A percentile compares a stretch with the other conserved stretches of the same genome.
Evolutionary conservation across 164 flowering plant genomes (phyloP).

Genomic region (Aristolochia contorta): DNA sequence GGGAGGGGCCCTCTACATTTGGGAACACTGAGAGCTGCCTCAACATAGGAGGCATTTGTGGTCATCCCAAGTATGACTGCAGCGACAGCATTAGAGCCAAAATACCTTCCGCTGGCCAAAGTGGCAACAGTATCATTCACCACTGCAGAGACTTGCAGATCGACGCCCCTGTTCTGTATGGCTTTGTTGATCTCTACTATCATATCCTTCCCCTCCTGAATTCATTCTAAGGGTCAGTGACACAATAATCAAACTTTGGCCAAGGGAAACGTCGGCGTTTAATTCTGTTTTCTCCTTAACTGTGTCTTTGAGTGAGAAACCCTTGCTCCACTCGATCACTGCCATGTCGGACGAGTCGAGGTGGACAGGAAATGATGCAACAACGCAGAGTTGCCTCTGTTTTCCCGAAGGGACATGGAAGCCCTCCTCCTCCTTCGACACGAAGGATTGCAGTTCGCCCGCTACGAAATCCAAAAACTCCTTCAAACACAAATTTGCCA

Average conservation of each 20-base stretch:
- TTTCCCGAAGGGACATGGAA: constrained; percentile 4
- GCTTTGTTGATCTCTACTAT: constrained; percentile 29
- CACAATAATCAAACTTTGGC: no score
- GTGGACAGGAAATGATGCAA: constrained; percentile 34
- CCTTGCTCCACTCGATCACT: constrained; percentile 34
- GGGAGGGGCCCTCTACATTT: constrained; percentile 21
- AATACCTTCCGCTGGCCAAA: constrained; percentile 51
- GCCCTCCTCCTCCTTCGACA: constrained; percentile 16
- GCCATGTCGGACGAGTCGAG: constrained; percentile 17
- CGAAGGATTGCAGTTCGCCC: constrained; percentile 31
- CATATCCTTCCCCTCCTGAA: constrained; percentile 28
- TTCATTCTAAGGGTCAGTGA: neutral
- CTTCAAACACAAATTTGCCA: constrained; percentile 18
- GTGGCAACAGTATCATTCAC: constrained; percentile 47
- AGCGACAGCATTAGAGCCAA: constrained; percentile 31
- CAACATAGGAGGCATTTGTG: constrained; percentile 51
- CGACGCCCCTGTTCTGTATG: constrained; percentile 32
- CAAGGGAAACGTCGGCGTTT: no score
- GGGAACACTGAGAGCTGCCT: constrained; percentile 19
- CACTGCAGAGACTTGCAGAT: constrained; percentile 32
- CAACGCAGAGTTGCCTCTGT: constrained; percentile 39
- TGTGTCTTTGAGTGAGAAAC: constrained; percentile 31
- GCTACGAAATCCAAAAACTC: constrained; percentile 48
- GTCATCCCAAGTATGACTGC: constrained; percentile 41
- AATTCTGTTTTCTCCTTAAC: constrained; percentile 13